Evolutionary conservation across 345 rosid species (phyloP).

Genomic region (Brassica incana): DNA sequence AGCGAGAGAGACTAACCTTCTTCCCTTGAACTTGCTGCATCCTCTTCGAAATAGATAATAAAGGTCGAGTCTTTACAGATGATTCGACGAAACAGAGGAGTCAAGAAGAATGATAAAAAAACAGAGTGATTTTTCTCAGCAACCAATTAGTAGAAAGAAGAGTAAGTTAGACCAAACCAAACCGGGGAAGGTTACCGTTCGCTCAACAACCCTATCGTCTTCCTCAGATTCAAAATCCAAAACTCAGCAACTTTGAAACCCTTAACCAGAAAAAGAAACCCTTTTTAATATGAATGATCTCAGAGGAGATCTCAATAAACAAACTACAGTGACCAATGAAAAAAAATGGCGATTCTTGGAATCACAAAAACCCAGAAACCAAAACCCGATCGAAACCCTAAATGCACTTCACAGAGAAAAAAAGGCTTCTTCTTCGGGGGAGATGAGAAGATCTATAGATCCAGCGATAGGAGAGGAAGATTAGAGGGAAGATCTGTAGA

Average conservation of each 20-base stretch:
- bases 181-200: constrained; percentile 10
- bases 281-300: constrained; percentile 8
- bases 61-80: constrained; percentile 9
- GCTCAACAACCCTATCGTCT: constrained; percentile 29
- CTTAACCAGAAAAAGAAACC: background rate
- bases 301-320: constrained; percentile 17
- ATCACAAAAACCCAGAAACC: constrained; percentile 13
- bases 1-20: constrained; percentile 32
- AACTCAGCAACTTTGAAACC: background rate
- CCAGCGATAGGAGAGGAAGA: background rate
- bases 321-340: constrained; percentile 3
- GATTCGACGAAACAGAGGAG: background rate
- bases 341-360: constrained; percentile 32
- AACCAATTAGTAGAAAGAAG: constrained; percentile 25
- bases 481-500: background rate
- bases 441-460: background rate
- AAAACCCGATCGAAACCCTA: constrained; percentile 28
- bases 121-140: constrained; percentile 9
- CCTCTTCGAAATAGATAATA: constrained; percentile 19
- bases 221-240: background rate
- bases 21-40: constrained; percentile 49
- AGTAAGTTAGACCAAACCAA: constrained; percentile 19
- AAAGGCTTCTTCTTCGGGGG: background rate
- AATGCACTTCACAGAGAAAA: background rate
- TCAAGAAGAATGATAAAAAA: background rate